phyloP scores from a whole-genome alignment of 495 filamentous ascomycete genomes.

The Polyplosphaeria fusca region DNA sequence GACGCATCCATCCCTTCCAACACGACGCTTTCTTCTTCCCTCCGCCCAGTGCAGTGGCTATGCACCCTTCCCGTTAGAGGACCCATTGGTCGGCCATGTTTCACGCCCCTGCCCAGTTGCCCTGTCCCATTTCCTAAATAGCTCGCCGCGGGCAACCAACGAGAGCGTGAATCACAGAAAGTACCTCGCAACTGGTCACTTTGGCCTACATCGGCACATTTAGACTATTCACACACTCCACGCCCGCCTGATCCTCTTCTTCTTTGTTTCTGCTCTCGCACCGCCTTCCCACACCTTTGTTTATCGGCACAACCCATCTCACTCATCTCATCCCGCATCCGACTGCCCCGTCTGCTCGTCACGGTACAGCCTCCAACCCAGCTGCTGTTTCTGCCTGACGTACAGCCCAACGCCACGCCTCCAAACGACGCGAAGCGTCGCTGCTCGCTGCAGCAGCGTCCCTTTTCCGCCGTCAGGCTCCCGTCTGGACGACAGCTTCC shows the following conservation, averaged over 20 bases:
- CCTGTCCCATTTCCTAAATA: constrained; percentile 33
- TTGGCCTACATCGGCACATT: constrained; percentile 26
- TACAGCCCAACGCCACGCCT: constrained; percentile 28
- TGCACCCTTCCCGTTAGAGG: constrained; percentile 19
- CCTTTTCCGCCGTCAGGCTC: constrained; percentile 12
- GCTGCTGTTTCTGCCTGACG: constrained; percentile 27
- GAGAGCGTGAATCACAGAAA: constrained; percentile 11
- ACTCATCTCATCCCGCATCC: constrained; percentile 16
- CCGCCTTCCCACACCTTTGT: constrained; percentile 22
- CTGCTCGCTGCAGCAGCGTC: constrained; percentile 10
- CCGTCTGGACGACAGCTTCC: constrained; percentile 1
- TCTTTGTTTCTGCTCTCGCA: constrained; percentile 13
- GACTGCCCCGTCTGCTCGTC: constrained; percentile 6
- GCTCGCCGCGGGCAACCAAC: constrained; percentile 28
- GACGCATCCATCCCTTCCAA: constrained; percentile 11
- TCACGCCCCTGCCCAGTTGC: constrained; percentile 31
- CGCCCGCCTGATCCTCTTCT: constrained; percentile 12
- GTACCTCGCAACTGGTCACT: constrained; percentile 26
- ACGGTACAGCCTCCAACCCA: constrained; percentile 16
- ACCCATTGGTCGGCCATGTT: constrained; percentile 31
- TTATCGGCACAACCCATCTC: constrained; percentile 23
- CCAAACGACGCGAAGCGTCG: constrained; percentile 3
- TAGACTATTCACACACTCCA: constrained; percentile 20
- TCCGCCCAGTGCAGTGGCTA: constrained; percentile 27
- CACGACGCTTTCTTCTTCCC: constrained; percentile 23